Percentiles rank a stretch among this genome's conserved stretches.
Conservation (phyloP, 1,284 basidiomycete genomes). For the Trametes pubescens region DNA sequence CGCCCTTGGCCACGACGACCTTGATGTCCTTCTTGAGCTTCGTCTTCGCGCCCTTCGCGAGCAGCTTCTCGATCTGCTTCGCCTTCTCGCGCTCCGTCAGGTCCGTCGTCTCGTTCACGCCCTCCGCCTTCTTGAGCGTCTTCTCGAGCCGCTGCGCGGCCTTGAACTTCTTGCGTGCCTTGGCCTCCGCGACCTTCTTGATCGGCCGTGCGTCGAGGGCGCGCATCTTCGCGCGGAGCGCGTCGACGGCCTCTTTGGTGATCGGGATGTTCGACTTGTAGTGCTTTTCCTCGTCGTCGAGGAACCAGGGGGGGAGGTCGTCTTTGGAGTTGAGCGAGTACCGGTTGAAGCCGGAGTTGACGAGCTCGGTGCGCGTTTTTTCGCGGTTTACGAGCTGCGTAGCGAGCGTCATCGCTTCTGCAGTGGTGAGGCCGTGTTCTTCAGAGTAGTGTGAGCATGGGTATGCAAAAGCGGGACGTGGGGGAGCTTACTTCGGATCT, state of each 20-base stretch:
- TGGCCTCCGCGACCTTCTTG: slow-evolving; percentile 99
- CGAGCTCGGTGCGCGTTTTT: slow-evolving; percentile 87
- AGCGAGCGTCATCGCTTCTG: slow-evolving; percentile 93
- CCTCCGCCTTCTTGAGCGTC: slow-evolving; percentile 96
- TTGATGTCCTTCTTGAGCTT: slow-evolving; percentile 85
- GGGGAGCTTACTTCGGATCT: slow-evolving; percentile 70
- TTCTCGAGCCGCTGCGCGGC: slow-evolving; percentile 89
- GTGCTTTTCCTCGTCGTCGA: slow-evolving; percentile 94
- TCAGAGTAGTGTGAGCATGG: slow-evolving; percentile 19
- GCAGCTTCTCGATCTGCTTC: slow-evolving; percentile 90
- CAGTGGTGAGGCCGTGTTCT: slow-evolving; percentile 90
- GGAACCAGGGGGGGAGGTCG: slow-evolving; percentile 94
- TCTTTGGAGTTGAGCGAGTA: slow-evolving; percentile 94
- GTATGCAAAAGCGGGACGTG: not conserved
- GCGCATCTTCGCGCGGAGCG: slow-evolving; percentile 89
- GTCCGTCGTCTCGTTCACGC: slow-evolving; percentile 89
- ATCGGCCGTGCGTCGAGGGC: slow-evolving; percentile 97
- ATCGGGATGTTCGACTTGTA: slow-evolving; percentile 97
- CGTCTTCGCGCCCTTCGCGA: slow-evolving; percentile 79
- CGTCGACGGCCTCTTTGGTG: slow-evolving; percentile 94
- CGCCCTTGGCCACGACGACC: slow-evolving; percentile 92
- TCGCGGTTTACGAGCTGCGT: slow-evolving; percentile 93
- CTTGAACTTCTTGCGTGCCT: slow-evolving; percentile 96
- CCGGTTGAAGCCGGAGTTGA: slow-evolving; percentile 97
- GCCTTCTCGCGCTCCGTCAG: slow-evolving; percentile 96